phyloP scores from a whole-genome alignment of 2,329 filamentous ascomycete genomes.

The Penicillium sp. region DNA sequence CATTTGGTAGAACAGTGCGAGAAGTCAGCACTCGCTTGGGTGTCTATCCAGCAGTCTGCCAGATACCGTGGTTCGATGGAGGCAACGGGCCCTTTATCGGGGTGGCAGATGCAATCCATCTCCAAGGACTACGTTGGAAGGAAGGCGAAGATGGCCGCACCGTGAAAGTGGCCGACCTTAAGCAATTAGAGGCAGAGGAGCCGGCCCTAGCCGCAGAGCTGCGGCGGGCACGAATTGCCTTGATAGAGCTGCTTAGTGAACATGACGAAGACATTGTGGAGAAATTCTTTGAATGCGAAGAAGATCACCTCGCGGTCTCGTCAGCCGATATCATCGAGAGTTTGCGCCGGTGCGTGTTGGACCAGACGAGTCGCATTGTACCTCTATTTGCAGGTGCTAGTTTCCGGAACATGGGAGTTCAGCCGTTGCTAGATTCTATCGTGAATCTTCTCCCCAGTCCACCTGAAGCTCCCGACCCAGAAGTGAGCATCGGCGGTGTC shows the following conservation, averaged over 20 bases:
- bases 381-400: constrained; percentile 90
- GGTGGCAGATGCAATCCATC: constrained; percentile 76
- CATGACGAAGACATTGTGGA: constrained; percentile 85
- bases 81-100: constrained; percentile 73
- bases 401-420: constrained; percentile 89
- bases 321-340: constrained; percentile 66
- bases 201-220: constrained; percentile 62
- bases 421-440: constrained; percentile 84
- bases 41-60: constrained; percentile 86
- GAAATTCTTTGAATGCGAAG: constrained; percentile 73
- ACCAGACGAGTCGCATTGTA: constrained; percentile 66
- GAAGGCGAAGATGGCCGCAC: constrained; percentile 63
- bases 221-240: constrained; percentile 68
- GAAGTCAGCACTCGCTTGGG: constrained; percentile 78
- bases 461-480: constrained; percentile 72
- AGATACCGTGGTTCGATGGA: constrained; percentile 88
- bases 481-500: constrained; percentile 64
- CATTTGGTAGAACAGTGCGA: constrained; percentile 78
- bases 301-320: constrained; percentile 68
- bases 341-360: constrained; percentile 69
- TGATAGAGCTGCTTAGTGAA: constrained; percentile 83
- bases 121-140: constrained; percentile 72
- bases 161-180: constrained; percentile 56
- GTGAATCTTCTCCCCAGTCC: constrained; percentile 85
- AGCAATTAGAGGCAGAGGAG: constrained; percentile 53